Percentiles rank a stretch among this genome's conserved stretches.
Evolutionary conservation across 1,284 basidiomycete genomes (phyloP).

Genomic region (Tausonia pullulans): DNA sequence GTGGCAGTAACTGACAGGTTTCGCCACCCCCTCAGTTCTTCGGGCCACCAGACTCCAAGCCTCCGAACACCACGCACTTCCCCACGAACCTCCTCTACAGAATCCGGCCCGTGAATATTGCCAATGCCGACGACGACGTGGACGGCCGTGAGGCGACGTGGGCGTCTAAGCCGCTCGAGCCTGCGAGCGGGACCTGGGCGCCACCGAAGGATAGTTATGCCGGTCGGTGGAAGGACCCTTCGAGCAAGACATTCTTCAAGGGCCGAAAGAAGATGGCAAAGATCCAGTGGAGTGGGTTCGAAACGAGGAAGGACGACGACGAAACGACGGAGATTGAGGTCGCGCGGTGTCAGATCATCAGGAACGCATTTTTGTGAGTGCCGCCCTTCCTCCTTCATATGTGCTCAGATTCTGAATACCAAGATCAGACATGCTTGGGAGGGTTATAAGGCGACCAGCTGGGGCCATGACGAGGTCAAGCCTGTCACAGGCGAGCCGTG

Average conservation of each 20-base stretch:
- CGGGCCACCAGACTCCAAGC: too few relatives aligned
- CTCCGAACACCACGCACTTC: too few relatives aligned
- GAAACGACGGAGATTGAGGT: slow-evolving; percentile 22
- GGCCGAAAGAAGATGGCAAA: not conserved
- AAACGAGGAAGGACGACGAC: slow-evolving; percentile 21
- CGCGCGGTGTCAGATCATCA: slow-evolving; percentile 31
- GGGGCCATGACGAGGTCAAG: slow-evolving; percentile 36
- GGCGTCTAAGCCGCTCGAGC: too few relatives aligned
- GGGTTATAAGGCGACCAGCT: slow-evolving; percentile 34
- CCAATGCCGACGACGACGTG: too few relatives aligned
- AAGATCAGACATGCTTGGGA: slow-evolving; percentile 29
- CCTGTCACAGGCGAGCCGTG: slow-evolving; percentile 27
- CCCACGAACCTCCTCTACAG: too few relatives aligned
- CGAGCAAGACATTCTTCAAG: not conserved
- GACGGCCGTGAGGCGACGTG: too few relatives aligned
- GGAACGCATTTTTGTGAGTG: slow-evolving; percentile 29
- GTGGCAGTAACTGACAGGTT: too few relatives aligned
- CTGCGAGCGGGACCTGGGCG: slow-evolving; percentile 2
- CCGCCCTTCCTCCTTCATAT: not conserved
- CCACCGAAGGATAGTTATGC: slow-evolving; percentile 6
- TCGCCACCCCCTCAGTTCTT: too few relatives aligned
- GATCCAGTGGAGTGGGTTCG: slow-evolving; percentile 18
- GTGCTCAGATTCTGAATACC: too few relatives aligned
- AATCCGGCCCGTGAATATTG: too few relatives aligned
- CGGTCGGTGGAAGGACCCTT: not conserved